Base-by-base conservation (phyloP, 805 yeast species). In the Candida anglica region DNA sequence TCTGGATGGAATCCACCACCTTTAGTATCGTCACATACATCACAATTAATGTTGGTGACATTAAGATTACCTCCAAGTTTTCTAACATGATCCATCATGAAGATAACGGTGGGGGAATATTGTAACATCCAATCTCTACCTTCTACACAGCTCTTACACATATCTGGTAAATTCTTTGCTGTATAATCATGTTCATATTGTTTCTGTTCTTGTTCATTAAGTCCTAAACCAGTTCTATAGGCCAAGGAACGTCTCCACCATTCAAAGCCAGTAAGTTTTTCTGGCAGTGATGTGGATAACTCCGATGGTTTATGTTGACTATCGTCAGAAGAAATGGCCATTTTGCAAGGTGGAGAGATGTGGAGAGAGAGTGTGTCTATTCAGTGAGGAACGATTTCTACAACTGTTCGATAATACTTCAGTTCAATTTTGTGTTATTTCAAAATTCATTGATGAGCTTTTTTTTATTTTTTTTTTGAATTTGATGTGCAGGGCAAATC, bases 1-100 rank as follows among this genome's bases (percentile, higher is more conserved):
- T 86, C 84, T 0, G 98, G 97, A 52, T 89, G 87, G 58, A 83
- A 93, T 2, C 98, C 98, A 28, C 98, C 98, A 24, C 87, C 81
- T 38, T 66, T 66, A 48, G 80, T 76, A 41, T 86, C 95, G 42
- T 83, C 86, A 57, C 98, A 93, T 7, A 73, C 73, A 34, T 79
- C 93, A 56, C 98, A 93, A 11, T 76, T 66, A 34, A 91, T 77
- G 46, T 81, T 79, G 18, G 55, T 47, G 11, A 63, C 58, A 35
- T 61, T 56, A 13, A 69, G 68, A 8, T 77, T 80, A 7, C 62
- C 61, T 17, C 73, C 75, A 15, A 82, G 63, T 47, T 84, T 81
- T 26, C 72, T 71, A 30, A 93, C 80, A 53, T 89, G 88, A 35
- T 87, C 88, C 46, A 79, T 65, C 95, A 93, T 81, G 56, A 91